Conservation (phyloP, 345 rosid genomes). For the Eucalyptus dawsonii region DNA sequence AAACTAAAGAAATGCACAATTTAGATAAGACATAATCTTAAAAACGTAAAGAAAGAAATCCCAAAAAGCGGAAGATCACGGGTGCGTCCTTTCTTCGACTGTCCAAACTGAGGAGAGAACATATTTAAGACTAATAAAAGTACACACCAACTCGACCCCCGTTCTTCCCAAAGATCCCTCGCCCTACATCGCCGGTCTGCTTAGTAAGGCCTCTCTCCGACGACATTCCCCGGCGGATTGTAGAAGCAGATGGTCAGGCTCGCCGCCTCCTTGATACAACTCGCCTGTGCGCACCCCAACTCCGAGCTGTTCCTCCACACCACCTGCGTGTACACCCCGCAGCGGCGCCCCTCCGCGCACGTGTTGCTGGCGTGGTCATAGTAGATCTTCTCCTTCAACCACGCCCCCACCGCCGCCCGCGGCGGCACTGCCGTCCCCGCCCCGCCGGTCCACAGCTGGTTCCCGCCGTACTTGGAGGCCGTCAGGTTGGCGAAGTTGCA, state of each 20-base stretch:
- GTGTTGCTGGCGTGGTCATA: slow-evolving; percentile 43
- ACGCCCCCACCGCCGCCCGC: slow-evolving; percentile 41
- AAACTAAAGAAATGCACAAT: not conserved
- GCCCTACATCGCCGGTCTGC: not conserved
- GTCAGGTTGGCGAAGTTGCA: slow-evolving; percentile 63
- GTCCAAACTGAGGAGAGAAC: not conserved
- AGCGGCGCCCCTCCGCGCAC: slow-evolving; percentile 37
- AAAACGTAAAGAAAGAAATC: not conserved
- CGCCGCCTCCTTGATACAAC: slow-evolving; percentile 31
- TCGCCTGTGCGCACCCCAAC: slow-evolving; percentile 65
- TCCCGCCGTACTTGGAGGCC: slow-evolving; percentile 46
- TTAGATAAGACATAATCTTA: not conserved
- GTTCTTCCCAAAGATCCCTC: not conserved
- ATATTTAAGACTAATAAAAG: not conserved
- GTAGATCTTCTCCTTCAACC: slow-evolving; percentile 62
- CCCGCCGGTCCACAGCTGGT: slow-evolving; percentile 61
- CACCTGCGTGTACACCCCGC: slow-evolving; percentile 77
- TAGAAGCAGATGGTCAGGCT: slow-evolving; percentile 69
- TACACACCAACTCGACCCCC: not conserved
- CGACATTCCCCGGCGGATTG: slow-evolving; percentile 69
- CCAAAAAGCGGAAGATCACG: not conserved
- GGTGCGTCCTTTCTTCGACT: not conserved
- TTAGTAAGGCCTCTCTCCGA: slow-evolving; percentile 68
- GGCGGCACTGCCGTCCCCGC: slow-evolving; percentile 22
- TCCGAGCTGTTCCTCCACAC: slow-evolving; percentile 67